Conservation (phyloP, 257 asterid species). For the Solanum chmielewskii region DNA sequence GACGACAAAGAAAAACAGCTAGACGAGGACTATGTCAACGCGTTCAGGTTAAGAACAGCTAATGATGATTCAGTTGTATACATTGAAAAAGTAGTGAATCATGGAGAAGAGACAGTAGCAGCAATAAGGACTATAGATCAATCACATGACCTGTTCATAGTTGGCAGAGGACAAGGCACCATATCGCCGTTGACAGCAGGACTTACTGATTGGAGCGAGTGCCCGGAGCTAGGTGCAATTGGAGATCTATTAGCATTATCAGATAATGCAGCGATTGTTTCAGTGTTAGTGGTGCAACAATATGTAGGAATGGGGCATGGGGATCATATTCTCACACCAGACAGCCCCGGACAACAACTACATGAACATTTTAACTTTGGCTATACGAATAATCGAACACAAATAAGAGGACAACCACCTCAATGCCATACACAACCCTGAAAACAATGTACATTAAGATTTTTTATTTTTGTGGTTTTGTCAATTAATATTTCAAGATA, state of each 20-base stretch:
- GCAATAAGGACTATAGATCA: constrained; percentile 52
- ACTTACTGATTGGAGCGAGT: constrained; percentile 97
- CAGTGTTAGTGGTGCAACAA: constrained; percentile 90
- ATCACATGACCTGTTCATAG: constrained; percentile 57
- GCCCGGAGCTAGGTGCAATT: constrained; percentile 89
- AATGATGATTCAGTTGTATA: constrained; percentile 32
- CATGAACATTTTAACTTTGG: constrained; percentile 13
- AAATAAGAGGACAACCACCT: neutral
- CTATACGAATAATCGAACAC: neutral
- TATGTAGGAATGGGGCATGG: constrained; percentile 50
- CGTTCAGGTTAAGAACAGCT: constrained; percentile 38
- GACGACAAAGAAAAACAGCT: constrained; percentile 36
- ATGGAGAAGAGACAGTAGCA: constrained; percentile 89
- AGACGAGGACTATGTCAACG: constrained; percentile 53
- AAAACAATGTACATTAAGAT: neutral
- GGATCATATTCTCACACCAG: constrained; percentile 32
- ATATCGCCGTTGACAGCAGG: constrained; percentile 71
- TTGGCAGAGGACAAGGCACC: constrained; percentile 73
- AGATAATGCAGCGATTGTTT: constrained; percentile 61
- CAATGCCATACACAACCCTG: neutral
- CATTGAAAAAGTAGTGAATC: constrained; percentile 43
- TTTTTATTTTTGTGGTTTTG: no score
- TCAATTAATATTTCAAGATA: neutral
- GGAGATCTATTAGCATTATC: constrained; percentile 86
- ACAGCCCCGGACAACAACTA: constrained; percentile 27